Evolutionary conservation across 257 asterid species (phyloP), one percentile per base, ranked within the genome.

Genomic region (Solanum appendiculatum): DNA sequence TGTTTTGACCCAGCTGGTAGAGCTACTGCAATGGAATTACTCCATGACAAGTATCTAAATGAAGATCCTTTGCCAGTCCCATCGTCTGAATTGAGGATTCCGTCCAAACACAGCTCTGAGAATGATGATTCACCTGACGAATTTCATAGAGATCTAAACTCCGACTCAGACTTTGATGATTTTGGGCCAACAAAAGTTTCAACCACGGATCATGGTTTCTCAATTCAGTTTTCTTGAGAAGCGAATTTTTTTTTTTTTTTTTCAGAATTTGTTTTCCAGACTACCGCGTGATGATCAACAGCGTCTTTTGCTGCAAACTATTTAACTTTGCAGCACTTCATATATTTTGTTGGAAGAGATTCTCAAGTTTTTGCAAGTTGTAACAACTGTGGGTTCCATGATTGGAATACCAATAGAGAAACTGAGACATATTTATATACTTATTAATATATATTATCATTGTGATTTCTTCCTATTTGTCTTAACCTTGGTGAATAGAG

Each of bases 11-110:
- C 99, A 3, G 88, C 92, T 18, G 89, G 92, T 87, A 91, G 99
- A 88, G 96, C 99, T 31, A 91, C 95, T 66, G 94, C 99, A 1
- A 88, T 91, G 94, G 99, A 97, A 87, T 80, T 96, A 89, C 98
- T 97, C 72, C 93, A 92, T 6, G 98, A 93, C 74, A 96, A 92
- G 90, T 97, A 97, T 91, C 90, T 97, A 86, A 95, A 89, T 12
- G 98, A 94, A 90, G 98, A 94, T 51, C 99, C 99, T 40, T 88
- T 93, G 11, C 98, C 99, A 0, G 91, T 91, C 18, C 91, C 93
- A 23, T 34, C 92, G 16, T 90, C 96, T 58, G 95, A 94, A 89
- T 90, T 97, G 86, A 92, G 98, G 89, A 91, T 97, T 82, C 99
- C 99, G 37, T 85, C 95, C 4, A 92, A 90, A 83, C 91, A 89